A percentile compares a stretch with the other conserved stretches of the same genome.
Conservation (phyloP, 208 protist species). For the Perkinsela sp. region DNA sequence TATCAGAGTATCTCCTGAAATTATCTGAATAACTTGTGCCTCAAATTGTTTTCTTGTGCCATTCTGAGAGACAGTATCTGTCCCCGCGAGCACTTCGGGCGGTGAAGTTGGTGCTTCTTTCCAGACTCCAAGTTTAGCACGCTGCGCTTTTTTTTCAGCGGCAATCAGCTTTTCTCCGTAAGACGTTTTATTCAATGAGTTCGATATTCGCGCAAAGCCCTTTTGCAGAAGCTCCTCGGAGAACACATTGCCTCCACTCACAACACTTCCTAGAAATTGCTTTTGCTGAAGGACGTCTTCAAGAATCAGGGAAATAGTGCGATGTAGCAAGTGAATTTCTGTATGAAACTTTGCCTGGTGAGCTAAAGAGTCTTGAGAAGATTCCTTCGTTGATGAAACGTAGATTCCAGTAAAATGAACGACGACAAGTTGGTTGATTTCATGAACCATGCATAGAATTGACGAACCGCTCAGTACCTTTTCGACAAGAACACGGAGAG, state of each 20-base stretch:
- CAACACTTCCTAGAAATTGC: slow-evolving; percentile 38
- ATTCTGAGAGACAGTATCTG: slow-evolving; percentile 2
- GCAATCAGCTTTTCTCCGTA: slow-evolving; percentile 14
- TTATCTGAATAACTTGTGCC: slow-evolving; percentile 31
- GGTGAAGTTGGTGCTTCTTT: too few species aligned
- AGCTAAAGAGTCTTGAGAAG: slow-evolving; percentile 10
- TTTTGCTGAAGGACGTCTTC: slow-evolving; percentile 35
- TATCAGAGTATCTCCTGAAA: slow-evolving; percentile 42
- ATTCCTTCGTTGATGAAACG: slow-evolving; percentile 16
- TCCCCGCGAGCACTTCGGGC: background rate
- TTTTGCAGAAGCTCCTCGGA: slow-evolving; percentile 43
- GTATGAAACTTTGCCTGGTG: slow-evolving; percentile 21
- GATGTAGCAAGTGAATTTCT: slow-evolving; percentile 40
- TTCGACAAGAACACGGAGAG: slow-evolving; percentile 31
- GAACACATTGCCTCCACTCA: slow-evolving; percentile 40
- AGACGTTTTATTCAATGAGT: slow-evolving; percentile 15
- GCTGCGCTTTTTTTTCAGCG: slow-evolving; percentile 22
- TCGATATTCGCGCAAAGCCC: slow-evolving; percentile 27
- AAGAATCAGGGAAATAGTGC: slow-evolving; percentile 35
- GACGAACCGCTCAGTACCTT: slow-evolving; percentile 21
- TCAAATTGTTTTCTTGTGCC: slow-evolving; percentile 11
- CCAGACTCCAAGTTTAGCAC: slow-evolving; percentile 22
- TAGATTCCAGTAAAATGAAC: slow-evolving; percentile 42
- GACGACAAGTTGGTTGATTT: slow-evolving; percentile 20
- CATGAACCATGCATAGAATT: slow-evolving; percentile 16